Evolutionary conservation across 116 monocot genomes (phyloP), one percentile per base, ranked within the genome.

Genomic region (Papilionanthe hybrid): DNA sequence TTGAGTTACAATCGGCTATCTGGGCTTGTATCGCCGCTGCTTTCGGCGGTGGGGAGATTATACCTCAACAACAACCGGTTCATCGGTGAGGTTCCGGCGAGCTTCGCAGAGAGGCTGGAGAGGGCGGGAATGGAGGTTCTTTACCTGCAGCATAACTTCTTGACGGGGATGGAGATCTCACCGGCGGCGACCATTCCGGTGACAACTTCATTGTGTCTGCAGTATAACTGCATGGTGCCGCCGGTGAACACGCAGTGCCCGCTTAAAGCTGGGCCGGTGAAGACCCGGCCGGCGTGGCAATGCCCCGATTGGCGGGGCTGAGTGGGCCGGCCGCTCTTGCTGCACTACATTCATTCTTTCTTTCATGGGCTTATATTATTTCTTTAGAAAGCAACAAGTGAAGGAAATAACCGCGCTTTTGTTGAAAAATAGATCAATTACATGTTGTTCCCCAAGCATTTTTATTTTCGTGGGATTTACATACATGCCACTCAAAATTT

Each of bases 221-320:
- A 89, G 90, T 95, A 90, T 69, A 95, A 95, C 71, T 95, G 95
- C 65, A 95, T 95, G 95, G 91, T 92, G 71, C 95, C 95, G 77
- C 95, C 95, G 75, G 79, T 84, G 75, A 78, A 81, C 63, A 72
- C 89, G 65, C 84, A 87, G 69, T 95, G 95, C 81, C 92, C 95
- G 50, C 32, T 89, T 19, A 87, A 84, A 74, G 87, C 92, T 18
- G 95, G 95, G 3, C 58, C 47, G 23, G 69, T 63, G 86, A 88
- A 88, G 85, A 85, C 90, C 37, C 75, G 95, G 49, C 92, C 95
- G 27, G 71, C 71, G 9, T 84, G 79, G 19, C 92, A 95, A 80
- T 95, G 95, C 81, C 81, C 87, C 17, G 86, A 83, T 27, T 91
- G 91, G 94, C 85, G 87, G 42, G 90, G 79, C 27, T 90, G 82